Base-by-base conservation (phyloP, 2,329 filamentous ascomycete genomes). In the Mycosphaerella sp. region DNA sequence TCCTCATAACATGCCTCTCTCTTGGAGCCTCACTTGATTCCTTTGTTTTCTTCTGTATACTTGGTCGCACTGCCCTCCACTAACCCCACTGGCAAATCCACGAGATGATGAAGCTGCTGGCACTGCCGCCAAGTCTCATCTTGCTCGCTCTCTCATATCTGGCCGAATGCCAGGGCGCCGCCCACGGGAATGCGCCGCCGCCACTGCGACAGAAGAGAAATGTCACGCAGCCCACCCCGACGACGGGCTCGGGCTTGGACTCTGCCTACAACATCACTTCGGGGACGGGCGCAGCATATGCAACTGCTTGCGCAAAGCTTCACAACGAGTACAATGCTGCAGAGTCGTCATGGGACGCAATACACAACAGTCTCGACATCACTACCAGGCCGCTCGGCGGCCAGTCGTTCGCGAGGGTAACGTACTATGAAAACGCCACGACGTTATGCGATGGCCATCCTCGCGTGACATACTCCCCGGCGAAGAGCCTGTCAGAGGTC, bases 381-480 rank as follows among this genome's bases (percentile, higher is more conserved):
- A 11, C 41, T 45, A 5, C 60, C 56, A 32, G 17, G 48, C 10
- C 7, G 8, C 12, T 55, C 8, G 63, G 62, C 4, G 63, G 64
- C 1, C 54, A 51, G 7, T 56, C 58, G 2, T 42, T 54, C n/a
- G 49, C 44, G 7, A 29, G 41, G 3, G 55, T 64, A 2, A 66
- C 63, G 6, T 66, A 65, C 45, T 67, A 66, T 45, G 58, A 57
- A 21, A 63, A 64, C 47, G 62, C 62, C 8, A 62, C 62, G 6
- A 68, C 66, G 1, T 54, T 67, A 6, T 68, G 66, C 57, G 66
- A 68, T 56, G 64, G 61, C 8, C 59, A 64, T 49, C 57, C 66
- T 3, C 59, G 66, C 8, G 61, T 67, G 4, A 58, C 55, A 6
- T 60, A 62, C 17, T 64, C 62, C 1, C 63, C 65, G 5, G 63